These are phyloP conservation scores for Fusarium nematophilum DNA, from an alignment of 2,329 filamentous ascomycete species.

Conservation along the genomic window DNA sequence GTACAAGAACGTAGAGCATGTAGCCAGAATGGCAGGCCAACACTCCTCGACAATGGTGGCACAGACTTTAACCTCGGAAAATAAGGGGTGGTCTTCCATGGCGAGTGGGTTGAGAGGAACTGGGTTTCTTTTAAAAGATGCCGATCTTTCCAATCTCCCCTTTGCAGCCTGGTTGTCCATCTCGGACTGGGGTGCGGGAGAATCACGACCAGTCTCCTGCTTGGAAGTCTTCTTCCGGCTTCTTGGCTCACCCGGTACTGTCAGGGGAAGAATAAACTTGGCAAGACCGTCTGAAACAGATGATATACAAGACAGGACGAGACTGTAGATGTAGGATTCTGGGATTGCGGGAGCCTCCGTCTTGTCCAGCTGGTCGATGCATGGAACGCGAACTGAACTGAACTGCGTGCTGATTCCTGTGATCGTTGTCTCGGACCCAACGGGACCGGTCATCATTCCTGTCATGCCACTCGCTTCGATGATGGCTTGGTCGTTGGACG, in stretches of 20 bases:
- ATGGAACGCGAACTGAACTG: conserved; percentile 88
- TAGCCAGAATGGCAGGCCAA: conserved; percentile 95
- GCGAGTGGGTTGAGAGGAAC: conserved; percentile 86
- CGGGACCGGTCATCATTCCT: conserved; percentile 83
- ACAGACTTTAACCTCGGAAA: conserved; percentile 78
- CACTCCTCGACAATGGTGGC: conserved; percentile 88
- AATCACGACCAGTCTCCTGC: conserved; percentile 57
- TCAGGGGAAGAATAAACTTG: conserved; percentile 91
- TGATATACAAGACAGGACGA: conserved; percentile 89
- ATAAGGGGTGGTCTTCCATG: conserved; percentile 77
- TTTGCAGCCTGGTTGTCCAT: conserved; percentile 47
- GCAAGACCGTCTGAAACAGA: conserved; percentile 92
- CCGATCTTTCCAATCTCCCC: conserved; percentile 65
- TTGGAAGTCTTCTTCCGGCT: conserved; percentile 62
- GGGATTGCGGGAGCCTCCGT: conserved; percentile 83
- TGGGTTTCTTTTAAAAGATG: conserved; percentile 79
- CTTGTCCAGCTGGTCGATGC: conserved; percentile 95
- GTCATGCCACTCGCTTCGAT: conserved; percentile 88
- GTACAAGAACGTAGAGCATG: conserved; percentile 94
- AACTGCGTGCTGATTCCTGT: conserved; percentile 90
- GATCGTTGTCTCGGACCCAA: conserved; percentile 73
- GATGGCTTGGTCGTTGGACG: conserved; percentile 82
- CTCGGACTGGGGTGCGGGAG: conserved; percentile 54
- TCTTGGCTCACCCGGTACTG: conserved; percentile 78
- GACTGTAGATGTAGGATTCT: conserved; percentile 92